These are phyloP conservation scores for Cudoniella acicularis DNA, from an alignment of 495 filamentous ascomycete genomes.

Conservation along the genomic window DNA sequence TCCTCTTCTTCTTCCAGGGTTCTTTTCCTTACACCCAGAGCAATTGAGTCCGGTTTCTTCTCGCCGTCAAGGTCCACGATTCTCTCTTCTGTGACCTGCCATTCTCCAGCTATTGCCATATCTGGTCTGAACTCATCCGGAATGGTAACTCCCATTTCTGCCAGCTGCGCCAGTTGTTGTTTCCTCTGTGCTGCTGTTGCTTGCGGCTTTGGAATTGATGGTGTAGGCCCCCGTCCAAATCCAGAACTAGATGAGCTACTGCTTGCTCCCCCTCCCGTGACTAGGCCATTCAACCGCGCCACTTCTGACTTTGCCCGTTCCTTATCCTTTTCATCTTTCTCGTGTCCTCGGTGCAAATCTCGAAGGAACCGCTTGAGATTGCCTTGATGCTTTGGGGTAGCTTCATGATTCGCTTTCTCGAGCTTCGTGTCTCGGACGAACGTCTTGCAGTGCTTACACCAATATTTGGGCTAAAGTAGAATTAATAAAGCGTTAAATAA, in stretches of 20 bases:
- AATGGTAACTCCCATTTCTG: conserved; percentile 79
- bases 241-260: conserved; percentile 11
- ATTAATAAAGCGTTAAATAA: conserved; percentile 19
- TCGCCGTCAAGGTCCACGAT: conserved; percentile 34
- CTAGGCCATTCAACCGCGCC: conserved; percentile 75
- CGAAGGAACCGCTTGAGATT: conserved; percentile 86
- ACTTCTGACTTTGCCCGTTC: conserved; percentile 83
- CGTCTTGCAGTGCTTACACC: conserved; percentile 95
- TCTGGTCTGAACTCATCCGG: conserved; percentile 74
- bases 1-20: conserved; percentile 51
- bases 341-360: conserved; percentile 77
- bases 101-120: conserved; percentile 88
- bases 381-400: conserved; percentile 82
- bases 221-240: conserved; percentile 23
- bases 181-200: conserved; percentile 68
- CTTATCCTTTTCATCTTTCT: conserved; percentile 71
- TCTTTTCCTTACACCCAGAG: conserved; percentile 28
- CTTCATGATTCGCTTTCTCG: conserved; percentile 86
- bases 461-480: conserved; percentile 66
- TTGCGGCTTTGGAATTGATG: conserved; percentile 25
- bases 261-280: conserved; percentile 38
- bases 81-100: conserved; percentile 67
- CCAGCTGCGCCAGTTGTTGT: conserved; percentile 79
- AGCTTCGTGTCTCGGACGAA: conserved; percentile 91
- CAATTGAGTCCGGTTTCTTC: conserved; percentile 23